Base-by-base conservation (phyloP, 768 basidiomycete genomes). In the Mycena chlorophos region DNA sequence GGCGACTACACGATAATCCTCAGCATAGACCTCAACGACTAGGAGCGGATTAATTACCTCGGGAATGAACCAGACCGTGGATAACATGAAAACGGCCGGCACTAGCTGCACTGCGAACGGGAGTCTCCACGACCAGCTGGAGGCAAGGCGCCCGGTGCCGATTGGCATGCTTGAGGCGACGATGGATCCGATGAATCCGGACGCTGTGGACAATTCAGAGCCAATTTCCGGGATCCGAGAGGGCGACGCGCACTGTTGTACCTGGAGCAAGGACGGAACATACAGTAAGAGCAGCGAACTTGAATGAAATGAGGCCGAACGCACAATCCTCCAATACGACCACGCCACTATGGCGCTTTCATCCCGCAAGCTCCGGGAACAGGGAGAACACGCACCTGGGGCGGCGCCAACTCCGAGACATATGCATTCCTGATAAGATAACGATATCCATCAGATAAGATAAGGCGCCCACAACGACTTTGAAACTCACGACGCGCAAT, bases 401-500 rank as follows among this genome's bases (percentile, higher is more conserved):
- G 81, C 49, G 84, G 84, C 23, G 80, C 76, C 68, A 85, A 79
- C 65, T 86, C 84, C 16, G 81, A 77, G 14, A 80, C 78, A 66
- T 84, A 84, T 6, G 79, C 66, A 13, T 76, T 75, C 31, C 58
- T 60, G 46, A 40, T 8, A 26, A 51, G 25, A 26, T 4, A 22
- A 51, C 12, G 27, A 10, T 31, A 23, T 10, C 19, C 5, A 22
- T n/a, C 22, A 10, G 31, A 19, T 17, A 12, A 37, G 10, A 34
- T 8, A 72, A 73, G 3, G 74, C 74, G 16, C 73, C 75, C 5
- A 75, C 72, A 2, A 66, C 71, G 19, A 75, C 74, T 1, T 74
- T 65, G n/a, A 81, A 77, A 60, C 82, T 77, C 62, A 82, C 63
- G 37, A 51, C 2, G 58, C 46, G 19, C 42, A 52, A 25, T 28